Conservation (phyloP, 371 early-diverging fungal genomes). For the Lichtheimia ramosa region DNA sequence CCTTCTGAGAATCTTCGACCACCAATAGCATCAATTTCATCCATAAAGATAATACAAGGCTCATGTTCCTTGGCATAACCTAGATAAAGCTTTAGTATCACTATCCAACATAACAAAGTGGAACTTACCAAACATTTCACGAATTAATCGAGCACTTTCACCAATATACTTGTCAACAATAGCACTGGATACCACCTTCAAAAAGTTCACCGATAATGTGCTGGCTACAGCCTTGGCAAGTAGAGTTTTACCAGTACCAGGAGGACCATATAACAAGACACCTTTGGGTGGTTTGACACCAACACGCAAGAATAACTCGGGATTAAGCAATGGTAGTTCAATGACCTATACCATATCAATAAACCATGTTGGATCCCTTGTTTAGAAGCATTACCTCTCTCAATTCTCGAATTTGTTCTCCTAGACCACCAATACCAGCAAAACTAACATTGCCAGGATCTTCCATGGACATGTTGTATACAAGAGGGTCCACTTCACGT, state of each 20-base stretch:
- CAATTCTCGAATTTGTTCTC: slow-evolving; percentile 97
- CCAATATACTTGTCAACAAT: slow-evolving; percentile 99
- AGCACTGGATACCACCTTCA: slow-evolving; percentile 96
- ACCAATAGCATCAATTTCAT: slow-evolving; percentile 99
- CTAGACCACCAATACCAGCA: slow-evolving; percentile 97
- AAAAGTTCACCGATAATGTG: slow-evolving; percentile 95
- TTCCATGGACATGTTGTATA: slow-evolving; percentile 99
- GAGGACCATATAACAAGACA: slow-evolving; percentile 98
- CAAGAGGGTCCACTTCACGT: slow-evolving; percentile 98
- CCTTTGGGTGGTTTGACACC: slow-evolving; percentile 99
- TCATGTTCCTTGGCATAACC: slow-evolving; percentile 98
- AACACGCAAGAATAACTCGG: slow-evolving; percentile 98
- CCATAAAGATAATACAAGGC: slow-evolving; percentile 99
- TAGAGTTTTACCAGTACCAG: slow-evolving; percentile 92
- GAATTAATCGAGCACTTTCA: slow-evolving; percentile 95
- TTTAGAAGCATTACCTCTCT: slow-evolving; percentile 73
- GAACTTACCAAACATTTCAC: slow-evolving; percentile 96
- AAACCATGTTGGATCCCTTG: neutral
- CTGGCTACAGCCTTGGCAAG: slow-evolving; percentile 98
- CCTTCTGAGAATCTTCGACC: slow-evolving; percentile 99
- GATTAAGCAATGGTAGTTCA: slow-evolving; percentile 98
- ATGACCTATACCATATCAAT: slow-evolving; percentile 68
- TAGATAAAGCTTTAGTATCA: slow-evolving; percentile 15
- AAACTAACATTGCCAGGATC: slow-evolving; percentile 96
- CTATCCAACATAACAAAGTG: neutral